A percentile compares a stretch with the other conserved stretches of the same genome.
Conservation (phyloP, 2,329 filamentous ascomycete species). For the Alternaria atra region DNA sequence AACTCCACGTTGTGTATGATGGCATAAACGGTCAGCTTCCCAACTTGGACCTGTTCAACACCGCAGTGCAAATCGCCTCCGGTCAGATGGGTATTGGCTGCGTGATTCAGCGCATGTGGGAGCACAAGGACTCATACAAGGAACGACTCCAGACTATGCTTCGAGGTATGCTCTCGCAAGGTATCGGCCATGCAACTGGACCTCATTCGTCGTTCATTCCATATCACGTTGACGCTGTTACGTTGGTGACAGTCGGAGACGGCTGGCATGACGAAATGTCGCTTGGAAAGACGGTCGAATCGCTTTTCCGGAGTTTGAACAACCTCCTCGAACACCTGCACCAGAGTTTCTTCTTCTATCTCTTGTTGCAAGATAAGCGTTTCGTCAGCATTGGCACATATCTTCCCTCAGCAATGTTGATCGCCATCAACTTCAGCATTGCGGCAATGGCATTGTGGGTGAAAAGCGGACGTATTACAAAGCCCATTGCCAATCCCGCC, state of each 20-base stretch:
- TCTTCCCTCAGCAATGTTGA: slow-evolving; percentile 94
- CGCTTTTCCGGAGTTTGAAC: slow-evolving; percentile 91
- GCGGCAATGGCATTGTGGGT: slow-evolving; percentile 96
- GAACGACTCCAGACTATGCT: slow-evolving; percentile 89
- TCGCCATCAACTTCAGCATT: slow-evolving; percentile 94
- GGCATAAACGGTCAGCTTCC: slow-evolving; percentile 95
- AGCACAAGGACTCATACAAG: slow-evolving; percentile 77
- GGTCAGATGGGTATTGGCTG: slow-evolving; percentile 92
- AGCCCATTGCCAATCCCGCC: slow-evolving; percentile 35
- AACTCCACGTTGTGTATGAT: slow-evolving; percentile 91
- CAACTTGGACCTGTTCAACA: slow-evolving; percentile 96
- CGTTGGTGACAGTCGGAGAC: slow-evolving; percentile 85
- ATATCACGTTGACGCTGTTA: slow-evolving; percentile 96
- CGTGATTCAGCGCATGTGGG: slow-evolving; percentile 85
- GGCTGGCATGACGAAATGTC: slow-evolving; percentile 99
- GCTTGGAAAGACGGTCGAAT: slow-evolving; percentile 87
- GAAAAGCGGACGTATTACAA: slow-evolving; percentile 69
- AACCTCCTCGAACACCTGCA: slow-evolving; percentile 96
- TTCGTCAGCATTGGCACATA: slow-evolving; percentile 99
- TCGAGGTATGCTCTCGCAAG: slow-evolving; percentile 91
- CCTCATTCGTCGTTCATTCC: slow-evolving; percentile 96
- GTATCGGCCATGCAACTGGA: slow-evolving; percentile 85
- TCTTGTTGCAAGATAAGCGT: slow-evolving; percentile 87
- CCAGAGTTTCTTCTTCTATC: slow-evolving; percentile 99
- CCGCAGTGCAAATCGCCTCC: slow-evolving; percentile 83